Base-by-base conservation (phyloP, 768 basidiomycete genomes). In the Daedaleopsis nitida region DNA sequence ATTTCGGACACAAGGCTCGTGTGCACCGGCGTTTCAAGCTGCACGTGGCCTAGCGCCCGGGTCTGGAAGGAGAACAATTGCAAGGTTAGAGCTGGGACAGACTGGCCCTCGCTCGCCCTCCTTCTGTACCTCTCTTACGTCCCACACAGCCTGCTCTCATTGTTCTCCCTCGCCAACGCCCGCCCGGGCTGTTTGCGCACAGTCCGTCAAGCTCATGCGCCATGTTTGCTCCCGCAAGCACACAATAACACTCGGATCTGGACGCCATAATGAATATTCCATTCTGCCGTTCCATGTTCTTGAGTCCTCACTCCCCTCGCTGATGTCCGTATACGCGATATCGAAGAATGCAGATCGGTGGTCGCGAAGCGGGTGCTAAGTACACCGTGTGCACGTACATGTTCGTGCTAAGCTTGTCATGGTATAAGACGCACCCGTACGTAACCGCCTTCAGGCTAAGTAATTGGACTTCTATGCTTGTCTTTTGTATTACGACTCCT, bases 11-110 rank as follows among this genome's bases (percentile, higher is more conserved):
- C 72, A 74, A 67, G 51, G 66, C 56, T 51, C 58, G 51, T 55
- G 45, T 59, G 58, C 58, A 49, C 37, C 59, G 55, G 59, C 42
- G 66, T 65, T 63, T 65, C 64, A 65, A 21, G 14, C 19, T 65
- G 21, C 73, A 75, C 70, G 72, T 72, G 72, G 63, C 34, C 63
- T 66, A 65, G 66, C 53, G 51, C 17, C 49, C 35, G 19, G 45
- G 51, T 27, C 34, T 57, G 39, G 35, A 54, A 64, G 21, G 57
- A 66, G 56, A 67, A 71, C 69, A 70, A 70, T 70, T 66, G 65
- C 57, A 51, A 43, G 44, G 35, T 39, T 24, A n/a, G 45, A 32
- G 27, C 27, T 32, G 27, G 27, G 27, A 3, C 7, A 32, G 27
- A 32, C n/a, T n/a, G n/a, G n/a, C n/a, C n/a, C n/a, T n/a, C n/a